A percentile compares a stretch with the other conserved stretches of the same genome.
Evolutionary conservation across 1,284 basidiomycete genomes (phyloP).

Genomic region (Austropuccinia psidii): DNA sequence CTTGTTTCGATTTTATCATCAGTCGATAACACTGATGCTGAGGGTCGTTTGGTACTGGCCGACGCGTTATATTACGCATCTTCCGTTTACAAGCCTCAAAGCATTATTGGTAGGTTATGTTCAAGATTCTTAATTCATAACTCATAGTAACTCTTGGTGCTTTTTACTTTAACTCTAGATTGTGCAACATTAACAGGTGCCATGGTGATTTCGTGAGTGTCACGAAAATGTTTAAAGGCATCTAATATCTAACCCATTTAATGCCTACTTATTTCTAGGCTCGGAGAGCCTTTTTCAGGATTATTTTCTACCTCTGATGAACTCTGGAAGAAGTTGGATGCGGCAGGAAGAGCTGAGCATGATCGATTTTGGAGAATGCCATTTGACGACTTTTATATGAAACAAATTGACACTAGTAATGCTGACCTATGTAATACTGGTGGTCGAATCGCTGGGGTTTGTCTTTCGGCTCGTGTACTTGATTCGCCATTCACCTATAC

Average conservation of each 20-base stretch:
- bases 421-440: slow-evolving; percentile 72
- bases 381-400: slow-evolving; percentile 66
- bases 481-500: neutral
- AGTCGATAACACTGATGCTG: slow-evolving; percentile 56
- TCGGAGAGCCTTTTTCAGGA: slow-evolving; percentile 68
- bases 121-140: neutral
- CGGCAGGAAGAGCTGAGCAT: slow-evolving; percentile 64
- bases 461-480: neutral
- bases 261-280: slow-evolving; percentile 47
- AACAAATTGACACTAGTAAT: slow-evolving; percentile 65
- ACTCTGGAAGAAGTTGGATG: slow-evolving; percentile 62
- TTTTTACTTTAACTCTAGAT: slow-evolving; percentile 14
- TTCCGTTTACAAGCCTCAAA: slow-evolving; percentile 68
- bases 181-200: slow-evolving; percentile 66
- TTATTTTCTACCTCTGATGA: slow-evolving; percentile 53
- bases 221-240: neutral
- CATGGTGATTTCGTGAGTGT: slow-evolving; percentile 38
- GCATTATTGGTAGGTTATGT: slow-evolving; percentile 59
- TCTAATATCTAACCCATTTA: neutral
- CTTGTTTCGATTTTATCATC: neutral
- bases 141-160: neutral
- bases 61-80: slow-evolving; percentile 81
- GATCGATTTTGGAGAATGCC: slow-evolving; percentile 53
- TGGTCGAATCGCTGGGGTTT: slow-evolving; percentile 60
- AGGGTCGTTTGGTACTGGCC: slow-evolving; percentile 65